Base-by-base conservation (phyloP, 2,329 filamentous ascomycete genomes). In the Arthrobotrys conoides region DNA sequence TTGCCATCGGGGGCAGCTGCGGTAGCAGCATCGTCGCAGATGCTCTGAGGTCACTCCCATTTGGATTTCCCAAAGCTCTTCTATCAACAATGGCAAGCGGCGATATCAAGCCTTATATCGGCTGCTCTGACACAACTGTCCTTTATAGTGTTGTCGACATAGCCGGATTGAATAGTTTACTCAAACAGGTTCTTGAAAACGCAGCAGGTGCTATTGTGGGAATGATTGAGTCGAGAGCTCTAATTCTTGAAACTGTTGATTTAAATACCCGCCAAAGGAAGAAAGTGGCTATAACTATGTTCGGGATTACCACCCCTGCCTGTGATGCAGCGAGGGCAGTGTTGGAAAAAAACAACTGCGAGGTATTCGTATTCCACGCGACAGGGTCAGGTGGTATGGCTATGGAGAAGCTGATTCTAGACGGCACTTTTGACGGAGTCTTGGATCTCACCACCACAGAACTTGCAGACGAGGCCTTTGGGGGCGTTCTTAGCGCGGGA, bases 361-460 rank as follows among this genome's bases (percentile, higher is more conserved):
- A 82, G 1, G 86, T 88, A 63, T 91, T 89, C 80, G 86, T 92
- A 1, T 93, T 93, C 82, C 91, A 92, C 81, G 91, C 91, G 1
- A 92, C 91, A 0, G 91, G 91, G 0, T 87, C 90, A 14, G 91
- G 91, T 0, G 91, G 91, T 1, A 87, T 87, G 65, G 89, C 91
- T 0, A 91, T 93, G 91, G 91, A 93, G 82, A 85, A 89, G 0
- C 85, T 93, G 1, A 84, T 92, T 0, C 82, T 83, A 0, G 88
- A 90, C 80, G 86, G 86, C 0, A 84, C 85, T n/a, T 84, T 93
- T 0, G 89, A 92, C 81, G 91, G 88, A 0, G 87, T 92, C 0
- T 84, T 92, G 2, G 91, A 93, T 81, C 83, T 93, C n/a, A 93
- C 91, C 0, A 92, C 91, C 0, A 91, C 90, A 0, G 91, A 93